Evolutionary conservation across 345 rosid genomes (phyloP), one percentile per base, ranked within the genome.

Genomic region (Pistacia vera): DNA sequence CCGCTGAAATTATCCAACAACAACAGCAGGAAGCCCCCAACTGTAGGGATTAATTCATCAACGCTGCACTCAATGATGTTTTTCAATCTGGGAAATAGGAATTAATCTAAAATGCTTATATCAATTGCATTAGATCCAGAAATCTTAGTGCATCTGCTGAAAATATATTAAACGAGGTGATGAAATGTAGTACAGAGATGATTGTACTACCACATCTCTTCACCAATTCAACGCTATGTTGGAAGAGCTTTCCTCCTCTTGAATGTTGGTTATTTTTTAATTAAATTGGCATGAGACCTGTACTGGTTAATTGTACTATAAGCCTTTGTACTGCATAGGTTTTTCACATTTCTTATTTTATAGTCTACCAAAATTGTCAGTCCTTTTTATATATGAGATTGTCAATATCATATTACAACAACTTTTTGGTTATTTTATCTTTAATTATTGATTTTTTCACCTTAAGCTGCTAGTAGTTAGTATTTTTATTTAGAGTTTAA

Each of bases 51-150:
- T 20, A 36, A 14, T 75, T 82, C 88, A 87, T 87, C 88, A 89
- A 85, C 89, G 92, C 90, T 89, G 92, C 92, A 89, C 90, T 88
- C 91, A 88, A 88, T 86, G 89, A 88, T 79, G 86, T 76, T 82
- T 78, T 77, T 85, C 81, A 61, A 78, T 79, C 86, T 76, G 74
- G 81, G 61, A 41, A 41, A 84, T 76, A 71, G 81, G 61, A 41
- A 41, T 41, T 7, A 54, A 51, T 63, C 79, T 66, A 80, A 70
- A 61, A 25, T 49, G 30, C 41, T 62, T 57, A 30, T 57, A 35
- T 73, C 77, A 51, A 22, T 64, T 80, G 51, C 68, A 30, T 51
- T 41, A 11, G 67, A 78, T 60, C 61, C 17, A 36, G 11, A 55
- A 8, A 55, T 60, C 35, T 9, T 63, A 30, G n/a, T 38, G 58